These are phyloP conservation scores for Apophysomyces sp. DNA, from an alignment of 371 early-diverging fungal species.

Conservation along the genomic window DNA sequence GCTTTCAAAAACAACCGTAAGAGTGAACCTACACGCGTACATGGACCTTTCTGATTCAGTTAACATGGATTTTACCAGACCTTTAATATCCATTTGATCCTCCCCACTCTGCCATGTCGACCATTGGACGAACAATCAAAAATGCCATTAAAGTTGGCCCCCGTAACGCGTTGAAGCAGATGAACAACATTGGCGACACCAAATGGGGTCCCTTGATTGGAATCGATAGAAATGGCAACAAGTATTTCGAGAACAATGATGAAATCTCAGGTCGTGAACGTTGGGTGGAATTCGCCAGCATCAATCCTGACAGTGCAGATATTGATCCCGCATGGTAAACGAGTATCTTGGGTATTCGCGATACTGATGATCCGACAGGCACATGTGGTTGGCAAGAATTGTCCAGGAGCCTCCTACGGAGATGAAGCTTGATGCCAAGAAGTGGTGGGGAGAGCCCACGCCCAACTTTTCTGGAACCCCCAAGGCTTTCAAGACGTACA, in stretches of 20 bases:
- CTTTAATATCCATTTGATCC: neutral
- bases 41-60: too few relatives aligned
- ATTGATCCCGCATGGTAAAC: slow-evolving; percentile 90
- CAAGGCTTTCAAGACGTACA: slow-evolving; percentile 82
- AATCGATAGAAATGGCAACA: slow-evolving; percentile 85
- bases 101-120: slow-evolving; percentile 42
- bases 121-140: slow-evolving; percentile 61
- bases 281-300: slow-evolving; percentile 87
- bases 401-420: slow-evolving; percentile 82
- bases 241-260: slow-evolving; percentile 86
- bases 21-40: neutral
- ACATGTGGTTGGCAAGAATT: slow-evolving; percentile 87
- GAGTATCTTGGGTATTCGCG: neutral
- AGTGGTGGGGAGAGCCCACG: slow-evolving; percentile 50
- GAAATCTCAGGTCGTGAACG: slow-evolving; percentile 91
- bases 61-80: neutral
- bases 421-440: slow-evolving; percentile 39
- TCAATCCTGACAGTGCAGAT: slow-evolving; percentile 76
- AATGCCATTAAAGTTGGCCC: slow-evolving; percentile 62
- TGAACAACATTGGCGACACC: slow-evolving; percentile 76
- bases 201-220: slow-evolving; percentile 88
- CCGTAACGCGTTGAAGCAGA: slow-evolving; percentile 60
- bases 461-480: slow-evolving; percentile 73
- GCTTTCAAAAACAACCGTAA: neutral
- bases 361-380: slow-evolving; percentile 51